Evolutionary conservation across 768 basidiomycete species (phyloP), one percentile per base, ranked within the genome.

Genomic region (Atractiella rhizophila): DNA sequence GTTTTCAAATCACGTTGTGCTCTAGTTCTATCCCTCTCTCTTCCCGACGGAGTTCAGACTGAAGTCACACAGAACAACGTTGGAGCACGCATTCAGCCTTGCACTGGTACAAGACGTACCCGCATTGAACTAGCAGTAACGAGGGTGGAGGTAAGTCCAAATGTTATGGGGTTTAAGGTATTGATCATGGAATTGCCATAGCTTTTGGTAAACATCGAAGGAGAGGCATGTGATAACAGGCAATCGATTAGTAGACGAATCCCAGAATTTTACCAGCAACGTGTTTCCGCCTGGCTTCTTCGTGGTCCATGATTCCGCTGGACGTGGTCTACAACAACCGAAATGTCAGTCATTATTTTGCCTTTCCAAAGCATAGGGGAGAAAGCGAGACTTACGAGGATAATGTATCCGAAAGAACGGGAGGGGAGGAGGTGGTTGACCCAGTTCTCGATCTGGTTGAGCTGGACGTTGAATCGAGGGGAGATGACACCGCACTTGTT

Each of bases 401-500:
- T 91, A 63, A 96, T 76, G 57, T 78, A 74, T 33, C 88, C 91
- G 61, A 98, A 94, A 16, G 76, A 76, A 74, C 91, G 75, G 53
- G 88, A 74, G 44, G 91, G 91, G 46, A 96, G 71, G 45, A 98
- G 64, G 66, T 82, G 68, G 69, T 85, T 85, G 67, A 96, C 82
- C 88, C 88, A 94, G 48, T 68, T 66, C 64, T 88, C 81, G 55
- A 94, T 91, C 58, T 86, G 76, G 54, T 62, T 73, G 47, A 79
- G 75, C 59, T 85, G 79, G 53, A 96, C 72, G 64, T 96, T 94
- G 71, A 81, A 96, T 40, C 91, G 18, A 5, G 44, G 44, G n/a
- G 86, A 94, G 64, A 94, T 94, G 58, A 98, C 88, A 53, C 88
- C 91, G n/a, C 76, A 77, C 67, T 98, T 98, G 71, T 98, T 98